Base-by-base conservation (phyloP, 2,329 filamentous ascomycete genomes). In the Epichloe coenophiala region DNA sequence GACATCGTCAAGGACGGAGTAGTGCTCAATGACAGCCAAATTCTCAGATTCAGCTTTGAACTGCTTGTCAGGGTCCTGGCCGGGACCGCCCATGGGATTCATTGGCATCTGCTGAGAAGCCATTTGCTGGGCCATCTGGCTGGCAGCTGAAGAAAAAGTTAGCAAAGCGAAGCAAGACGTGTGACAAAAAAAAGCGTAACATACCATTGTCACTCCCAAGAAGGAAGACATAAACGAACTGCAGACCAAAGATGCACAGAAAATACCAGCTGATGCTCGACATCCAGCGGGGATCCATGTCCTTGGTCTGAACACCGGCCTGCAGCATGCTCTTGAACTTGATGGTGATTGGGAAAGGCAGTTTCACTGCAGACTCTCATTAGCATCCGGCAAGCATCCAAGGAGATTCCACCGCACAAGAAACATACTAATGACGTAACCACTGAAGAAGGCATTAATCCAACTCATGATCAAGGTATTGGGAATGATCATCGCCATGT, bases 301-400 rank as follows among this genome's bases (percentile, higher is more conserved):
- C 93, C 62, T 84, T 85, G 27, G 94, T 98, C 56, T 89, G 89
- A 43, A 98, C 91, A 60, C 93, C 93, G 41, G 91, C 91, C 71
- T 98, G 93, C 49, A 98, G 77, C 93, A 98, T 98, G 59, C 88
- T 93, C 77, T 98, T 98, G 78, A 98, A 98, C 67, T 95, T 94
- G 68, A 96, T 90, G 35, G 93, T 98, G 57, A 98, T 78, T 3
- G 94, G 93, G 68, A 98, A 98, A 0, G 93, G 93, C 27, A 98
- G 71, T 82, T 96, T 96, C 80, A 98, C 89, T 79, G 19, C 9
- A n/a, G 46, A 13, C 4, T n/a, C 67, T 56, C 64, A 59, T 44
- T 3, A 51, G 36, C 37, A 12, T 8, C 3, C 19, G 4, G 36
- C 9, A 19, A 6, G 12, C 12, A 6, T 44, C 1, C 8, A 1